Evolutionary conservation across 495 filamentous ascomycete species (phyloP), one percentile per base, ranked within the genome.

Genomic region (Neurospora africana): DNA sequence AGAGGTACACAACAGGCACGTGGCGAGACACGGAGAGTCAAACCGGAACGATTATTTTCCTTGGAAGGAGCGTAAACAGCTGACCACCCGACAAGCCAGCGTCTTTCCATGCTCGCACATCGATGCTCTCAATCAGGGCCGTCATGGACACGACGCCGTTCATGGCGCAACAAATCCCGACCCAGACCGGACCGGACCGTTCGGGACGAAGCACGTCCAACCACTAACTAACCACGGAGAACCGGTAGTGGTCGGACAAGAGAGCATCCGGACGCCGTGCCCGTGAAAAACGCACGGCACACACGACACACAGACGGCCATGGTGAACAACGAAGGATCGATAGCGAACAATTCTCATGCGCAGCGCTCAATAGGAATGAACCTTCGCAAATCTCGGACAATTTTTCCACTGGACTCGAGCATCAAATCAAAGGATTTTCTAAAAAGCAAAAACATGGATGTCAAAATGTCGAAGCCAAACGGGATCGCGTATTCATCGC

Each of bases 401-500:
- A 11, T 38, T 10, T 37, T 38, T 38, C 37, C 9, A 38, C 37
- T 38, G 10, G 9, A 38, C 37, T 38, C 2, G 10, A 38, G 37
- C 37, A 10, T 38, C 37, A 37, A 37, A 37, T 37, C 36, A 37
- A 37, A 9, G 8, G 9, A 37, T 2, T 37, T 9, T 37, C 36
- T 37, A 10, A 37, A 58, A 5, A 5, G 36, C 1, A 15, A 68
- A 4, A 36, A 33, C 21, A 38, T 65, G 23, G 11, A 35, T 35
- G 36, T 53, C 41, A 68, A 71, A 75, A 84, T 85, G 83, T 85
- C 79, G 83, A 82, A 78, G 80, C 81, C 82, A 82, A 84, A 85
- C 84, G 84, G 84, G 81, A 84, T 82, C 80, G 83, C 80, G 75
- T 77, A 81, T 76, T 83, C 81, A 79, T 79, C 68, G 74, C 75